Conservation (phyloP, 371 early-diverging fungal genomes). For the Mortierella sp. region DNA sequence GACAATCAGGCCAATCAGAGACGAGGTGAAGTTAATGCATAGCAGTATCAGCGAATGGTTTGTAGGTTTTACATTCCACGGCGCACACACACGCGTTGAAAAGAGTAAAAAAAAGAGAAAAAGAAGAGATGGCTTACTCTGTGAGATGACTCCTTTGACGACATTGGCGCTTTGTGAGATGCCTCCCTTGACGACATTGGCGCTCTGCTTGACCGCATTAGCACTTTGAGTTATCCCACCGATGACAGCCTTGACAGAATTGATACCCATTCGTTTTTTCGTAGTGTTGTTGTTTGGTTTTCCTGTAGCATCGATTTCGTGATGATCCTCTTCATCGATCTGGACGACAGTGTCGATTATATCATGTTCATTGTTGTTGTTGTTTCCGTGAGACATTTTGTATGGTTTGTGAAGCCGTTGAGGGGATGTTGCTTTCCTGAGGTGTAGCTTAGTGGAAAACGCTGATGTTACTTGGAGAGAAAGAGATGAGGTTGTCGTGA, state of each 20-base stretch:
- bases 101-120: not conserved
- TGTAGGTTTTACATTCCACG: too few species aligned
- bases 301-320: constrained; percentile 1
- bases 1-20: not conserved
- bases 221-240: constrained; percentile 35
- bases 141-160: constrained; percentile 26
- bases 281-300: not conserved
- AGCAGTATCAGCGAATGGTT: too few species aligned
- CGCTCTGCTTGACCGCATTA: constrained; percentile 25
- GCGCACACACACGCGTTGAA: not conserved
- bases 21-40: too few species aligned
- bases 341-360: constrained; percentile 6
- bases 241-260: constrained; percentile 36
- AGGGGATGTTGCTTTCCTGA: not conserved
- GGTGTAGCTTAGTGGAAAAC: constrained; percentile 6
- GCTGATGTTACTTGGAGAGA: not conserved
- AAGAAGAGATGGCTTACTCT: constrained; percentile 12
- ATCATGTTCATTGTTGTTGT: not conserved
- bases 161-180: constrained; percentile 16
- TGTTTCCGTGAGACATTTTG: not conserved
- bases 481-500: not conserved
- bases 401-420: not conserved
- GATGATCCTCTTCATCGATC: constrained; percentile 8
- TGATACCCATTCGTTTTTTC: constrained; percentile 20
- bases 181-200: constrained; percentile 21